A percentile compares a stretch with the other conserved stretches of the same genome.
These are phyloP conservation scores for Royoungia palumana DNA, from an alignment of 768 basidiomycete genomes.

Conservation along the genomic window DNA sequence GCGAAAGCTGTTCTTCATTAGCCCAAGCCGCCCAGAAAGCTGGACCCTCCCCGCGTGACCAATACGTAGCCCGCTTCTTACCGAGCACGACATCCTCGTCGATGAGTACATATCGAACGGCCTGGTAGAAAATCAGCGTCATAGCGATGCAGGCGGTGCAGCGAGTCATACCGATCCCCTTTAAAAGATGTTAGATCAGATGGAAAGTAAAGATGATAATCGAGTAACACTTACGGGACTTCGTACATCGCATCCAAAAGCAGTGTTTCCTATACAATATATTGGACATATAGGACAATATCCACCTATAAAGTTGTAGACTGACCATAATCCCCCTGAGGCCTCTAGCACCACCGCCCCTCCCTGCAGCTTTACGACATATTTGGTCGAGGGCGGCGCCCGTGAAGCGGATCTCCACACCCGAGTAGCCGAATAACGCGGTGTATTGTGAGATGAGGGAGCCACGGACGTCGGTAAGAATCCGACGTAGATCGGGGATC, in stretches of 20 bases:
- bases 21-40: conserved; percentile 80
- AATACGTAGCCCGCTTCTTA: conserved; percentile 64
- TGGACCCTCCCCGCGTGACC: conserved; percentile 62
- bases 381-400: conserved; percentile 76
- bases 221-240: conserved; percentile 62
- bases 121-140: conserved; percentile 38
- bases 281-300: conserved; percentile 1
- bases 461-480: conserved; percentile 89
- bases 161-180: conserved; percentile 62
- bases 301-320: conserved; percentile 1
- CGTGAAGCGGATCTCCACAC: conserved; percentile 86
- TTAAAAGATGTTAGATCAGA: conserved; percentile 3
- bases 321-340: conserved; percentile 83
- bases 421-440: conserved; percentile 78
- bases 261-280: conserved; percentile 57
- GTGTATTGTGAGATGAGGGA: conserved; percentile 89
- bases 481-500: conserved; percentile 78
- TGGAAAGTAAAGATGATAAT: conserved; percentile 1
- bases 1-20: conserved; percentile 48
- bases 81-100: conserved; percentile 68
- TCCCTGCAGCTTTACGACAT: conserved; percentile 69
- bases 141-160: not conserved
- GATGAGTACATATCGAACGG: conserved; percentile 80
- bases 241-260: conserved; percentile 92
- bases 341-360: conserved; percentile 90